Conservation (phyloP, 441 rosid genomes). For the Erysimum cheiri region DNA sequence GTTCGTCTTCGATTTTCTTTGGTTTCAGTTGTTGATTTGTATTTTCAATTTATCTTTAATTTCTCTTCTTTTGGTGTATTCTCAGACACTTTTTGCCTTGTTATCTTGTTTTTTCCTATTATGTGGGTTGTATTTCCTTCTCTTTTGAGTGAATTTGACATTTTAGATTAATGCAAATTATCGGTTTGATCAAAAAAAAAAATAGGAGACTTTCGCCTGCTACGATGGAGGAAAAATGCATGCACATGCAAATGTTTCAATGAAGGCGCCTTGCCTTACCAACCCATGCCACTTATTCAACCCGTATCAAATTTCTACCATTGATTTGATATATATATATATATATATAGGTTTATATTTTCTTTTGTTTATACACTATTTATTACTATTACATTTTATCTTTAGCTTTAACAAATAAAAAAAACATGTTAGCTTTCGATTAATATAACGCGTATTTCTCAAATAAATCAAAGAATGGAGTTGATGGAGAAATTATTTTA, state of each 20-base stretch:
- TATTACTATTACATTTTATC: constrained; percentile 5
- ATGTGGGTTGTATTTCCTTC: too few relatives aligned
- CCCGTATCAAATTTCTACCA: background rate
- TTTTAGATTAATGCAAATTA: too few relatives aligned
- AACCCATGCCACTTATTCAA: constrained; percentile 28
- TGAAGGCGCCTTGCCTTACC: constrained; percentile 27
- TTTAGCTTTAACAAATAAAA: background rate
- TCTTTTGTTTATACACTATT: background rate
- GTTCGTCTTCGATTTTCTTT: too few relatives aligned
- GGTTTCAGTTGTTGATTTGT: too few relatives aligned
- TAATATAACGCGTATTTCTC: background rate
- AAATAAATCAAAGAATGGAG: background rate
- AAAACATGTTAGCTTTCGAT: background rate
- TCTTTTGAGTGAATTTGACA: too few relatives aligned
- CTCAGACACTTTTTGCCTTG: too few relatives aligned
- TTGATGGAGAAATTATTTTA: background rate
- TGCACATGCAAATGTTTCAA: constrained; percentile 39
- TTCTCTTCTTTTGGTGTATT: too few relatives aligned
- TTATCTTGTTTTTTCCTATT: too few relatives aligned
- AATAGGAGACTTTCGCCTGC: constrained; percentile 3
- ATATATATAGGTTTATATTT: background rate
- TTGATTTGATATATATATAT: background rate
- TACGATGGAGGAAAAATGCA: constrained; percentile 17
- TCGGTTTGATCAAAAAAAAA: too few relatives aligned
- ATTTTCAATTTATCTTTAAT: too few relatives aligned